Evolutionary conservation across 2,329 filamentous ascomycete genomes (phyloP), one percentile per base, ranked within the genome.

Genomic region (Cadophora sp.): DNA sequence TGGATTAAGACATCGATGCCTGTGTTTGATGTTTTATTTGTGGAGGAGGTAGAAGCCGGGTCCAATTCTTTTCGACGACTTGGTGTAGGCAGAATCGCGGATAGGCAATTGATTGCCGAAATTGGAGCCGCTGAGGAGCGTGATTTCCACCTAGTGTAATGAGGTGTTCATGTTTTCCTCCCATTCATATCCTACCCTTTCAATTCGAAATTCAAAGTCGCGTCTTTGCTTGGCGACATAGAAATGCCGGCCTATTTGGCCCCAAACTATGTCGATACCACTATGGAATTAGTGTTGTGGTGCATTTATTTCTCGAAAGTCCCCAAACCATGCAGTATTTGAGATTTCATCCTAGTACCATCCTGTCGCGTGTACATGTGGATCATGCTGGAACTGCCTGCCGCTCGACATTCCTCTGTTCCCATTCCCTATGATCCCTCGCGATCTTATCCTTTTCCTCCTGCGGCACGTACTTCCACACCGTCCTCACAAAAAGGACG

Each of bases 71-170:
- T 34, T 65, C 40, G 53, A 16, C 53, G 64, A 3, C 24, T 65
- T 48, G 64, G 64, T 19, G 55, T 65, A 5, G 64, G 64, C 3
- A 59, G 64, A 14, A 61, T 65, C 31, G 46, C 61, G n/a, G 61
- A 64, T 64, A 14, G 22, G 14, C 16, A 64, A 8, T 55, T 64
- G 61, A 64, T 64, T 16, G 8, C 11, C 5, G 61, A 64, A 14
- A 53, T 64, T 40, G 43, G 34, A 5, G 26, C 12, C 4, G 61
- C 48, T 31, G 61, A 64, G 29, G 61, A 64, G 48, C 27, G 29
- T 24, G 29, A 64, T 64, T 46, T 64, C 29, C 61, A 53, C n/a
- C 24, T 64, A 8, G 27, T 64, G 8, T 64, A n/a, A 40, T 24
- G 22, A 2, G 16, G 22, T 29, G 24, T 46, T n/a, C 24, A 5